phyloP scores from a whole-genome alignment of 1,284 basidiomycete genomes.

The Austropuccinia psidii region DNA sequence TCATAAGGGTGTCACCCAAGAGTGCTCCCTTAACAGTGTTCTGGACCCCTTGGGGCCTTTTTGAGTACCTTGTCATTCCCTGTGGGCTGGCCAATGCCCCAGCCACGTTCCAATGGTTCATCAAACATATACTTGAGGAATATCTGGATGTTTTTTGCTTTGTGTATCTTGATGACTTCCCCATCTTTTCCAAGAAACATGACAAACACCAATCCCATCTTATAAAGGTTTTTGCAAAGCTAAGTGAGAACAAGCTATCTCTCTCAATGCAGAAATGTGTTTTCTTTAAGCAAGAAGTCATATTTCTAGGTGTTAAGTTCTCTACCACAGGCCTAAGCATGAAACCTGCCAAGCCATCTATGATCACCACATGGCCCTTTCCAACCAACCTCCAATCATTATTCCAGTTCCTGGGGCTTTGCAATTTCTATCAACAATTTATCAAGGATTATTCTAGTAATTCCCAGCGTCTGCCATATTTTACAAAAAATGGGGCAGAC shows the following conservation, averaged over 20 bases:
- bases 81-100: constrained; percentile 6
- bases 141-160: too few species aligned
- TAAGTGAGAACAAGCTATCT: background rate
- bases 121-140: background rate
- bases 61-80: background rate
- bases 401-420: too few species aligned
- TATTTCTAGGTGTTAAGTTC: background rate
- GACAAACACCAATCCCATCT: background rate
- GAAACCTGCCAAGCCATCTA: background rate
- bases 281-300: too few species aligned
- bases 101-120: background rate
- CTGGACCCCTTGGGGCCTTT: too few species aligned
- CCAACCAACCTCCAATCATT: too few species aligned
- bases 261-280: background rate
- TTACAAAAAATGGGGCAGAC: too few species aligned
- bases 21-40: too few species aligned
- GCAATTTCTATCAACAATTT: too few species aligned
- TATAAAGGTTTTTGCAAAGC: background rate
- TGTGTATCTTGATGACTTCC: constrained; percentile 1
- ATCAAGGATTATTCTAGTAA: too few species aligned
- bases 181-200: background rate
- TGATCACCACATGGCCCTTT: too few species aligned
- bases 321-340: background rate
- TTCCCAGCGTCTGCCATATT: too few species aligned
- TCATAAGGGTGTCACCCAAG: too few species aligned